These are phyloP conservation scores for Calophaca sinica DNA, from an alignment of 306 rosid species.

Conservation along the genomic window DNA sequence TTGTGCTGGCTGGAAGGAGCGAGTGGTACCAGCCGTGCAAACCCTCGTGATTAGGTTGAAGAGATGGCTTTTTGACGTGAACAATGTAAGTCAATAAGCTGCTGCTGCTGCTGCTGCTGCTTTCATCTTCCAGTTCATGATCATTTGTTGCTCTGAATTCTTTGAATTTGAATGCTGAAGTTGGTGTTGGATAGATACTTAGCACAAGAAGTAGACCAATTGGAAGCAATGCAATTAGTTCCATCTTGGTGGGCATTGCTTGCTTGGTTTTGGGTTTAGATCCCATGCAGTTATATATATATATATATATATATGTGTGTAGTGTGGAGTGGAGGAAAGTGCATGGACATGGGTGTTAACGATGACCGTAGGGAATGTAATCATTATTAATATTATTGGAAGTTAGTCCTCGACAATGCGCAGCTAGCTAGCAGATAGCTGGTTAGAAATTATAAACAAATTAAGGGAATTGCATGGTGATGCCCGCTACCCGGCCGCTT, in stretches of 20 bases:
- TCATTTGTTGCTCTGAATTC: background rate
- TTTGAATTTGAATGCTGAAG: constrained; percentile 35
- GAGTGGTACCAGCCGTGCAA: constrained; percentile 61
- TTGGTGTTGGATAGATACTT: background rate
- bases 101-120: constrained; percentile 11
- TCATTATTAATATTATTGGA: background rate
- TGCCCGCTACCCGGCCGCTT: too few relatives aligned
- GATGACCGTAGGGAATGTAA: background rate
- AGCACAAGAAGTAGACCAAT: constrained; percentile 33
- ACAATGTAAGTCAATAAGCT: constrained; percentile 57
- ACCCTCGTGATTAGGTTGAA: constrained; percentile 38
- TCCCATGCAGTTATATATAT: constrained; percentile 26
- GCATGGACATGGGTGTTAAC: constrained; percentile 33
- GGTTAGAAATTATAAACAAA: too few relatives aligned
- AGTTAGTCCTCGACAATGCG: background rate
- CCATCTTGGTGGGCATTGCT: background rate
- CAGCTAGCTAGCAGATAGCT: background rate
- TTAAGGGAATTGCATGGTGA: too few relatives aligned
- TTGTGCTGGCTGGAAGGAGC: constrained; percentile 51
- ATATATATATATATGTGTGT: too few relatives aligned
- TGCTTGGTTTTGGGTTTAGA: background rate
- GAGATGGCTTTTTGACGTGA: constrained; percentile 52
- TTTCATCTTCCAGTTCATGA: background rate
- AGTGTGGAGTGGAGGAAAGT: background rate
- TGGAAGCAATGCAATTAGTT: constrained; percentile 25